Base-by-base conservation (phyloP, 2,329 filamentous ascomycete genomes). In the Diaporthe amygdali region DNA sequence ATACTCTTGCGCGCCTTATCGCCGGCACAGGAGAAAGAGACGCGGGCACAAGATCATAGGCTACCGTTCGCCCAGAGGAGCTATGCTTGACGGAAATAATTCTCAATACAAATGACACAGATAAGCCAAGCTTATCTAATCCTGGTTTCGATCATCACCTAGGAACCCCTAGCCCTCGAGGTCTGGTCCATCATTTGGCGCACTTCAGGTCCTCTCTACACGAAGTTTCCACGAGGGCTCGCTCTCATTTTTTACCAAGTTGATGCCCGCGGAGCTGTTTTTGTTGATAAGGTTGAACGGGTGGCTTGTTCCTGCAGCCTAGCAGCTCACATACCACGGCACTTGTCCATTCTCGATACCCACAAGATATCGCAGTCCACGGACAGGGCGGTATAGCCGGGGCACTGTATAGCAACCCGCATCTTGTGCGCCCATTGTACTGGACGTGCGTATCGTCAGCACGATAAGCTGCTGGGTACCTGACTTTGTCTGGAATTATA, bases 121-220 rank as follows among this genome's bases (percentile, higher is more conserved):
- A 88, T 87, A 87, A 87, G 84, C 82, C 82, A 84, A 80, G 83
- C 86, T 87, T 88, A 88, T 88, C 86, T 89, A 77, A 83, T 87
- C 79, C 82, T 87, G 76, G 82, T 81, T 79, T 85, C 86, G 74
- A 84, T 88, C 79, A 81, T 87, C 80, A 87, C 86, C 79, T 87
- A 87, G 78, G 44, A 63, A 68, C 63, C 71, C 69, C 69, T 61
- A 20, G 54, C 61, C 68, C 52, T 61, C 52, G 56, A 71, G 69
- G 54, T 54, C 66, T 54, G 49, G 69, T n/a, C 52, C 41, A 49
- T 37, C 52, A 59, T 68, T 49, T 37, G 30, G 32, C 55, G 27
- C 27, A 34, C 55, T 34, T 27, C 37, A 34, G 39, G 41, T 30
- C 68, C 59, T 47, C 56, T 41, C n/a, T 32, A 20, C 44, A 30